Evolutionary conservation across 108 stramenopile genomes (phyloP), one percentile per base, ranked within the genome.

Genomic region (Conticribra guillardii): DNA sequence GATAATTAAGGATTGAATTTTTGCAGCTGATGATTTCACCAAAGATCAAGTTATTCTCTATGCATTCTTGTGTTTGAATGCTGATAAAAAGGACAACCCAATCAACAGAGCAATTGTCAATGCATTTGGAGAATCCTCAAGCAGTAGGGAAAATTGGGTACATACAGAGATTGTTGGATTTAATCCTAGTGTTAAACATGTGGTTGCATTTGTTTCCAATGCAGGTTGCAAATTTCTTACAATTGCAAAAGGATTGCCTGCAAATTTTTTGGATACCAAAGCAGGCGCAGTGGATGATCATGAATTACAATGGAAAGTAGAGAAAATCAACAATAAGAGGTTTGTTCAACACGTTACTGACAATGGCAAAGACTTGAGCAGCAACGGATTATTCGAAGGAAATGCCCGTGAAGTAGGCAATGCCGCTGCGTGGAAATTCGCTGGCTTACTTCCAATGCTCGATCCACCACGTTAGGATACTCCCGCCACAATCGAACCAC

Each of bases 1-100:
- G 31, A 79, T 96, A 45, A 86, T 89, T 59, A 32, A 64, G 3
- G 89, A 93, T 18, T 48, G 55, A n/a, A 76, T 89, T 29, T 81
- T 63, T 44, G 54, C 78, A 33, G 54, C 63, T 15, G 83, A 59
- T 23, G 86, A 66, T 14, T 93, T 84, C 53, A 79, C 69, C 15
- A 53, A 76, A 3, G 69, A 77, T 15, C 78, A 89, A 18, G 84
- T 90, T 4, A 60, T 91, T 30, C 56, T 71, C 28, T 88, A 83
- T 67, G 87, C 81, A 15, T 81, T 61, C 71, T 67, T 91, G 18
- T 80, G 87, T 48, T 84, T 86, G 17, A 92, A 93, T 71, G 66
- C 85, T n/a, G 91, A 95, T 65, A 92, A 91, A 64, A 84, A 87
- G 50, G 90, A 91, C 27, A 91, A 95, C 59, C 90, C 94, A 8